These are phyloP conservation scores for Beauveria scarabaeidicola DNA, from an alignment of 2,329 filamentous ascomycete species.

Conservation along the genomic window DNA sequence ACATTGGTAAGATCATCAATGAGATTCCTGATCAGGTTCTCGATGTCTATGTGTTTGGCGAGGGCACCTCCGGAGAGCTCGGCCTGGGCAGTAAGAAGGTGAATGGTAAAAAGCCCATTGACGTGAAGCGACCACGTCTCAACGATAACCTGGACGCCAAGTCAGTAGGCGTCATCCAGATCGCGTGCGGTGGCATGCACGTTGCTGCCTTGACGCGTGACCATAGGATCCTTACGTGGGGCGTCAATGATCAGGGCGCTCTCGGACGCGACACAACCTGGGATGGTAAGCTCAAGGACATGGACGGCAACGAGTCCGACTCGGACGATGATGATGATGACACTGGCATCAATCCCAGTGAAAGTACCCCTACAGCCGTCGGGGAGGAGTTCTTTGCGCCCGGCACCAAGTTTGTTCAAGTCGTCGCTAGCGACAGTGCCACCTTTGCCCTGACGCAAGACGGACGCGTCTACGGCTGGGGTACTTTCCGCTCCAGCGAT, in stretches of 20 bases:
- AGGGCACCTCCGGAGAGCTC: constrained; percentile 73
- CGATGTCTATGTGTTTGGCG: constrained; percentile 73
- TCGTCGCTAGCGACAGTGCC: constrained; percentile 65
- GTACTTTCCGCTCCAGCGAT: constrained; percentile 62
- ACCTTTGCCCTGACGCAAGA: constrained; percentile 69
- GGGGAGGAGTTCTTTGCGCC: constrained; percentile 50
- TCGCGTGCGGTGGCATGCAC: constrained; percentile 79
- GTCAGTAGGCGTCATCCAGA: constrained; percentile 65
- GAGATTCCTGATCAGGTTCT: constrained; percentile 52
- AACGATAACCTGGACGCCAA: constrained; percentile 57
- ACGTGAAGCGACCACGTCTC: constrained; percentile 74
- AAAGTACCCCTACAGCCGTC: constrained; percentile 58
- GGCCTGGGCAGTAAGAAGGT: constrained; percentile 64
- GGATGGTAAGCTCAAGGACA: constrained; percentile 54
- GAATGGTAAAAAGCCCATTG: constrained; percentile 52
- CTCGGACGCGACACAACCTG: constrained; percentile 66
- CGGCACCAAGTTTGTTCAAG: constrained; percentile 52
- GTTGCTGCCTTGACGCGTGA: constrained; percentile 66
- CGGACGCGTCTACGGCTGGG: constrained; percentile 74
- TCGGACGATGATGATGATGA: constrained; percentile 54
- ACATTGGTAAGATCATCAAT: constrained; percentile 62
- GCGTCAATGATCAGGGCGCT: constrained; percentile 77
- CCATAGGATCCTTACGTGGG: constrained; percentile 78
- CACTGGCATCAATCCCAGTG: constrained; percentile 60
- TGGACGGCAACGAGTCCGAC: constrained; percentile 44